A percentile compares a stretch with the other conserved stretches of the same genome.
Evolutionary conservation across 805 yeast genomes (phyloP).

Genomic region (Kodamaea laetipori): DNA sequence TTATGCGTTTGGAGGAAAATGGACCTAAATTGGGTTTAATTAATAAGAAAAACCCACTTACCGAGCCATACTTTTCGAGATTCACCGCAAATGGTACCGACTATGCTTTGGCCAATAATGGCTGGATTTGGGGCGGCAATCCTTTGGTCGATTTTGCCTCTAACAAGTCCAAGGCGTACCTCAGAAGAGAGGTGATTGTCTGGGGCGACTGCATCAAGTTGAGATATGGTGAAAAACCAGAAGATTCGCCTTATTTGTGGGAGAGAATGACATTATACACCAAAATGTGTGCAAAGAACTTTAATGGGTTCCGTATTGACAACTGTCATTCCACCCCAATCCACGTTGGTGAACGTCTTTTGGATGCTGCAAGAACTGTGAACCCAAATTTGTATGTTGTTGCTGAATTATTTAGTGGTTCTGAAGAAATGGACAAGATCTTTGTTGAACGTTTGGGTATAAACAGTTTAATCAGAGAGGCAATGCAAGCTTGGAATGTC

Average conservation of each 20-base stretch:
- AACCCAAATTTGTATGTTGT: conserved; percentile 89
- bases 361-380: conserved; percentile 83
- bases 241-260: conserved; percentile 92
- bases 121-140: conserved; percentile 98
- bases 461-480: conserved; percentile 87
- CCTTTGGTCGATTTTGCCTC: conserved; percentile 95
- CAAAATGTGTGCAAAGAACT: conserved; percentile 65
- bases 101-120: conserved; percentile 87
- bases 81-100: conserved; percentile 56
- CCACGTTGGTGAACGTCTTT: conserved; percentile 86
- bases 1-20: conserved; percentile 69
- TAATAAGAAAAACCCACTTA: conserved; percentile 53
- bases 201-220: conserved; percentile 98
- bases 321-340: conserved; percentile 96
- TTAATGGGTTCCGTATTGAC: conserved; percentile 89
- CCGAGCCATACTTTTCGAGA: conserved; percentile 87
- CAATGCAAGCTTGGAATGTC: conserved; percentile 94
- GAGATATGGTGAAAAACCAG: conserved; percentile 74
- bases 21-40: conserved; percentile 83
- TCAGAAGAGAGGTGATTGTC: conserved; percentile 88
- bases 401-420: conserved; percentile 92
- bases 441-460: conserved; percentile 91
- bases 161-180: conserved; percentile 70
- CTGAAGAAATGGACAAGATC: conserved; percentile 84
- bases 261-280: conserved; percentile 80